Percentiles rank a stretch among this genome's conserved stretches.
phyloP scores from a whole-genome alignment of 1,284 basidiomycete species.

The Agaricales sp. region DNA sequence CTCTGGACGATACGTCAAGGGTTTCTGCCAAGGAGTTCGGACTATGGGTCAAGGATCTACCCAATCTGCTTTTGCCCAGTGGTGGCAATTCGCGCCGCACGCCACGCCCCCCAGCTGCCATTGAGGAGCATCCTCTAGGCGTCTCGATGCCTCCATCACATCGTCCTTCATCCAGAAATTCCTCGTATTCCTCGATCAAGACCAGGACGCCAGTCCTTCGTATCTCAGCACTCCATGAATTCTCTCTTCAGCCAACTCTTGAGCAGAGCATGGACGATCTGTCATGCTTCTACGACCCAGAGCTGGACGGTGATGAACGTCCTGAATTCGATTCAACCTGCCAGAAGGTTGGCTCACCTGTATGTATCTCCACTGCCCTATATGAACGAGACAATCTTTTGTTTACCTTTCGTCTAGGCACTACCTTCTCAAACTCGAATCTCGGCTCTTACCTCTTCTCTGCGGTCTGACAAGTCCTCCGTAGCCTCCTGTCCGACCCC shows the following conservation, averaged over 20 bases:
- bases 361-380: not conserved
- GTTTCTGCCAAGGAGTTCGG: conserved; percentile 82
- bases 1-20: conserved; percentile 45
- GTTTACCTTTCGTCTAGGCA: not conserved
- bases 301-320: conserved; percentile 29
- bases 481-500: conserved; percentile 9
- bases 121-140: conserved; percentile 49
- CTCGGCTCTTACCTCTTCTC: not conserved
- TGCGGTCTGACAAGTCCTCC: conserved; percentile 7
- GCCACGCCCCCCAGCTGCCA: conserved; percentile 36
- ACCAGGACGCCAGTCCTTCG: not conserved
- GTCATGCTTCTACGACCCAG: conserved; percentile 44
- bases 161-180: conserved; percentile 53
- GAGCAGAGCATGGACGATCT: conserved; percentile 35
- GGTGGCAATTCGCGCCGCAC: conserved; percentile 28
- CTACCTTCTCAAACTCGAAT: not conserved
- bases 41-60: conserved; percentile 75
- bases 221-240: conserved; percentile 29
- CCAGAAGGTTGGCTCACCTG: conserved; percentile 2
- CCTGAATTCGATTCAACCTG: conserved; percentile 13
- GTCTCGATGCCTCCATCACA: conserved; percentile 55
- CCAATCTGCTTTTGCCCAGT: conserved; percentile 47
- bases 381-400: no score
- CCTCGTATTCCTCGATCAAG: conserved; percentile 26
- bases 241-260: conserved; percentile 50